A percentile compares a stretch with the other conserved stretches of the same genome.
phyloP scores from a whole-genome alignment of 208 protist genomes.

The Trypanosoma theileri region DNA sequence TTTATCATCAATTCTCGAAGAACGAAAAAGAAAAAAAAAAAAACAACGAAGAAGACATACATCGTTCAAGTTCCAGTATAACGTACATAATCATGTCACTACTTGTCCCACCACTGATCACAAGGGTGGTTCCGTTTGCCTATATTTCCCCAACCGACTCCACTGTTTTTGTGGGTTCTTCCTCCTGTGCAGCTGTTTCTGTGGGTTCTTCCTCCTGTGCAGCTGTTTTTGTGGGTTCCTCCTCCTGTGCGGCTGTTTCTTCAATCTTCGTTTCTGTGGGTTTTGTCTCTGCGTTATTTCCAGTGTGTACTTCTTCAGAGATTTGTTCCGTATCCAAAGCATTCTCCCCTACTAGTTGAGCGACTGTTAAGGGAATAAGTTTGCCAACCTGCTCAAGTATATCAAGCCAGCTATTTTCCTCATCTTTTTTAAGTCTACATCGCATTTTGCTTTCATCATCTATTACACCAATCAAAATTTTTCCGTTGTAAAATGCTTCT shows the following conservation, averaged over 20 bases:
- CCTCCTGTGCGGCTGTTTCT: background rate
- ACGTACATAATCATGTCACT: background rate
- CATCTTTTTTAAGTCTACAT: background rate
- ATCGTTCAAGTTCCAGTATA: background rate
- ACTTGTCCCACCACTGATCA: too few relatives aligned
- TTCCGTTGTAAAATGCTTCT: constrained; percentile 22
- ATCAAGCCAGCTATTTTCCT: constrained; percentile 9
- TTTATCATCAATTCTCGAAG: background rate
- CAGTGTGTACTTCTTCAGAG: background rate
- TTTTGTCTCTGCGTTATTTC: background rate
- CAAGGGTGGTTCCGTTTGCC: too few relatives aligned
- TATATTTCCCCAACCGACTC: background rate
- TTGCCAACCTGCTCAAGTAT: constrained; percentile 12
- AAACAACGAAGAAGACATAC: constrained; percentile 6
- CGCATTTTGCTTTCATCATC: constrained; percentile 27
- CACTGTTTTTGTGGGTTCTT: background rate
- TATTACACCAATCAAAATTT: constrained; percentile 23
- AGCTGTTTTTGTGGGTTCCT: background rate
- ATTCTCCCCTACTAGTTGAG: background rate
- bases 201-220: background rate
- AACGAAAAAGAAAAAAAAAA: constrained; percentile 11
- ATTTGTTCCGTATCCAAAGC: background rate
- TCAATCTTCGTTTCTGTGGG: background rate
- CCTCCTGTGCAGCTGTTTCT: background rate
- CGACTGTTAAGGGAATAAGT: background rate